Evolutionary conservation across 139 green algal genomes (phyloP), one percentile per base, ranked within the genome.

Genomic region (Haematococcus sp.): DNA sequence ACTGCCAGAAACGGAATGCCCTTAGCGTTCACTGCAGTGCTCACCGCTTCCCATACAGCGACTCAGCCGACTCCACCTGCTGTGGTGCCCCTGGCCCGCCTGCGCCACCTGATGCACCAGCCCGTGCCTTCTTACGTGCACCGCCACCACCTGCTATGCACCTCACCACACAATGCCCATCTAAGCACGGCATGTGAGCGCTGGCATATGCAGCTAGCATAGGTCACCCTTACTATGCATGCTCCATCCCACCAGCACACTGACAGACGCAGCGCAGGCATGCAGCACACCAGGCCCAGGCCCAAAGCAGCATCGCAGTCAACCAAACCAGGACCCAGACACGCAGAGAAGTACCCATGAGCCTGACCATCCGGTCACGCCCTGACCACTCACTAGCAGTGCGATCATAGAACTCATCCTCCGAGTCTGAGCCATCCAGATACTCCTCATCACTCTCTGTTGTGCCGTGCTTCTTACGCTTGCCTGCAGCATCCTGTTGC

Each of bases 351-450:
- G 17, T 55, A 17, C 46, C 17, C 54, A n/a, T n/a, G n/a, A 4
- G 55, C 52, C 28, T 31, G 31, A 33, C 46, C 34, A 9, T 51
- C 69, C 27, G n/a, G 40, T 11, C 40, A 49, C 11, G 58, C 0
- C 1, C 22, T 32, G 33, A 30, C 0, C 58, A 59, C 0, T 27
- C 69, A 4, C 34, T 76, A 20, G 59, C 64, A 5, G 88, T 93
- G 16, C 90, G 75, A 80, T 96, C 91, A 51, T 93, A 96, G 34
- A 96, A 92, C 17, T 88, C 83, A 54, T 96, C 91, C 4, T 88
- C 89, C 52, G 84, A 88, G 79, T 88, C 86, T 71, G 74, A 83
- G 33, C 71, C 87, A 4, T 56, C 71, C 44, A 52, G 66, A n/a
- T 76, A 78, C 28, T 83, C 85, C 7, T 85, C 81, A 40, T 88